A percentile compares a stretch with the other conserved stretches of the same genome.
Conservation (phyloP, 1,139 yeast genomes). For the Candida frijolesensis region DNA sequence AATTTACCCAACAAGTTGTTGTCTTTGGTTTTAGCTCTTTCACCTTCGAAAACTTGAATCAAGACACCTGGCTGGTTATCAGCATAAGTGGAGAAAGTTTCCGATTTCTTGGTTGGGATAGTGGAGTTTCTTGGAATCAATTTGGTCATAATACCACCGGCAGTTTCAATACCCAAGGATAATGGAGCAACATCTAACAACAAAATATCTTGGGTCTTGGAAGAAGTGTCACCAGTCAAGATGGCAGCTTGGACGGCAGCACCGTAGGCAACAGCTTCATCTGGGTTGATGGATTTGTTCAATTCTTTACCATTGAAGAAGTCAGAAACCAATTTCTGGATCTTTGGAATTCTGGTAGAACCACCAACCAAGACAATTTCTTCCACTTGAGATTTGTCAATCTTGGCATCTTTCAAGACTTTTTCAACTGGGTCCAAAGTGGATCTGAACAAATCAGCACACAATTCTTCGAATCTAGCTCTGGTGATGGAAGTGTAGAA, state of each 20-base stretch:
- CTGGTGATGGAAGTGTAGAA: conserved; percentile 46
- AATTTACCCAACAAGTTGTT: conserved; percentile 93
- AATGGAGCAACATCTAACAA: conserved; percentile 91
- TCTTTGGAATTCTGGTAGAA: conserved; percentile 48
- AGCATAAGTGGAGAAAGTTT: conserved; percentile 92
- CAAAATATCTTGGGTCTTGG: conserved; percentile 77
- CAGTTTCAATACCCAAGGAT: conserved; percentile 92
- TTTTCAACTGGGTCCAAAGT: conserved; percentile 47
- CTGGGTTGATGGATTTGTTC: conserved; percentile 48
- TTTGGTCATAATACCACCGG: conserved; percentile 97
- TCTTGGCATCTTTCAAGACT: conserved; percentile 44
- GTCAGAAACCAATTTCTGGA: conserved; percentile 46
- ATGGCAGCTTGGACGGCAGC: conserved; percentile 50
- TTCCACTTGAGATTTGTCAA: conserved; percentile 41
- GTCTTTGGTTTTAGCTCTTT: conserved; percentile 92
- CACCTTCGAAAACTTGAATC: conserved; percentile 96
- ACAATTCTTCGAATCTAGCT: conserved; percentile 48
- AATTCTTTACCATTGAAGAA: conserved; percentile 50
- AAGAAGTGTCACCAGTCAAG: conserved; percentile 83
- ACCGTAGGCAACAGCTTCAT: conserved; percentile 49
- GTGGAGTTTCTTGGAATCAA: conserved; percentile 95
- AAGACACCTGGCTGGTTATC: conserved; percentile 96
- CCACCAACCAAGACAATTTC: conserved; percentile 49
- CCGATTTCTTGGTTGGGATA: conserved; percentile 94
- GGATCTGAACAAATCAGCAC: conserved; percentile 46